A percentile compares a stretch with the other conserved stretches of the same genome.
phyloP scores from a whole-genome alignment of 192 early-diverging fungal genomes.

The Dissophora ornata region DNA sequence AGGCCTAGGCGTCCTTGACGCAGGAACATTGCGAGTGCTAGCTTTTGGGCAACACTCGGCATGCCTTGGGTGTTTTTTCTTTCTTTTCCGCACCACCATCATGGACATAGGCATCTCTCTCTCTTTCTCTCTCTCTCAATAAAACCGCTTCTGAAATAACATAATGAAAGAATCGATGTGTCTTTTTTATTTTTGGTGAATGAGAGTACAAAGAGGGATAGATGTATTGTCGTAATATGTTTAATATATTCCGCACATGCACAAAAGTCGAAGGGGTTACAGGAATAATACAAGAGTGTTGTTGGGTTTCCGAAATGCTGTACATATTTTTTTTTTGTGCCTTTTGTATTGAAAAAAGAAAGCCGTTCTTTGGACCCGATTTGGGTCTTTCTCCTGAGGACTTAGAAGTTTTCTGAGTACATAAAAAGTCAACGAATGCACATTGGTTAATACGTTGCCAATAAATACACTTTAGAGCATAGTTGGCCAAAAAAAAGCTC shows the following conservation, averaged over 20 bases:
- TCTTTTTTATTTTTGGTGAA: neutral
- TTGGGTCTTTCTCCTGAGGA: neutral
- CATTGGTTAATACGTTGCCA: no score
- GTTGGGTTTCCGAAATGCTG: neutral
- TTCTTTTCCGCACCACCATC: no score
- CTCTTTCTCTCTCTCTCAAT: neutral
- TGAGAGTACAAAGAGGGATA: neutral
- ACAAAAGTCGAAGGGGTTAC: no score
- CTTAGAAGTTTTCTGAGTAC: constrained; percentile 38
- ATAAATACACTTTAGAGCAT: no score
- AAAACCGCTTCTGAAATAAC: no score
- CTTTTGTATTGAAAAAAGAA: neutral
- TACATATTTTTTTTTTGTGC: neutral
- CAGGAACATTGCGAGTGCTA: no score
- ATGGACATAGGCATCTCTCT: no score
- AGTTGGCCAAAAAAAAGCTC: neutral
- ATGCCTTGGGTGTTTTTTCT: no score
- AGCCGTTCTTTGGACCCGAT: neutral
- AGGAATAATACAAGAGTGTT: constrained; percentile 7
- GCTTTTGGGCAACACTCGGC: no score
- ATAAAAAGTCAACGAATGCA: neutral
- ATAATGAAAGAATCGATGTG: no score
- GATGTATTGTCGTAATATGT: neutral
- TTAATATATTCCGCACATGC: neutral
- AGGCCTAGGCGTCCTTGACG: no score